Base-by-base conservation (phyloP, 1,284 basidiomycete species). In the Heterobasidion occidentale region DNA sequence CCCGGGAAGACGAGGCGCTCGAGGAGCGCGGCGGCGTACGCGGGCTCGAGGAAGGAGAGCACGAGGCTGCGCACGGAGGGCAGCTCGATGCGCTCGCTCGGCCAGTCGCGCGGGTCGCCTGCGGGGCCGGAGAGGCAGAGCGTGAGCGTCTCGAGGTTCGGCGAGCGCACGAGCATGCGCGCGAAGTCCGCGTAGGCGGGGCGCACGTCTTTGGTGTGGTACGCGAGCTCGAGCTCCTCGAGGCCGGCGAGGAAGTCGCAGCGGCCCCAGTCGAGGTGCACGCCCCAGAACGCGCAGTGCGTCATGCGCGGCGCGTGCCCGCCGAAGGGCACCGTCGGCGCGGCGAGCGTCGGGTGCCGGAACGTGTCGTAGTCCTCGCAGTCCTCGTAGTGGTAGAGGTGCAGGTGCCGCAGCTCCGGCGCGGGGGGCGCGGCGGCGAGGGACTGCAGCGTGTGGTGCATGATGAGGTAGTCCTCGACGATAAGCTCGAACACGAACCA, bases 211-310 rank as follows among this genome's bases (percentile, higher is more conserved):
- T 75, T 70, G 8, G 76, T 64, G 58, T 84, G 83, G 65, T 77
- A 85, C 0, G 79, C 75, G 42, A 88, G 67, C 60, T 82, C 77
- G 17, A 88, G 62, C 12, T 77, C 73, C n/a, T 61, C 64, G 27
- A 88, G 67, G 9, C 66, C 73, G 38, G 61, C 63, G 42, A 78
- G 67, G 49, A 78, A 74, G 9, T 70, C 61, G 9, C 72, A 76
- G 52, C 66, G 66, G 14, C 75, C 72, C 85, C 86, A 88, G 55
- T 82, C 76, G 33, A 87, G 63, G 57, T 86, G 84, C 2, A 86
- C 80, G 36, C 83, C 84, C 81, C 81, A 85, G 17, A 88, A 69
- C 2, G 71, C 68, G 19, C 79, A 65, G 7, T 67, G 62, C n/a
- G 65, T 68, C 3, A 88, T 67, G 14, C 68, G 73, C 1, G 85